Evolutionary conservation across 139 green algal genomes (phyloP).

Genomic region (Zygnema circumcarinatum): DNA sequence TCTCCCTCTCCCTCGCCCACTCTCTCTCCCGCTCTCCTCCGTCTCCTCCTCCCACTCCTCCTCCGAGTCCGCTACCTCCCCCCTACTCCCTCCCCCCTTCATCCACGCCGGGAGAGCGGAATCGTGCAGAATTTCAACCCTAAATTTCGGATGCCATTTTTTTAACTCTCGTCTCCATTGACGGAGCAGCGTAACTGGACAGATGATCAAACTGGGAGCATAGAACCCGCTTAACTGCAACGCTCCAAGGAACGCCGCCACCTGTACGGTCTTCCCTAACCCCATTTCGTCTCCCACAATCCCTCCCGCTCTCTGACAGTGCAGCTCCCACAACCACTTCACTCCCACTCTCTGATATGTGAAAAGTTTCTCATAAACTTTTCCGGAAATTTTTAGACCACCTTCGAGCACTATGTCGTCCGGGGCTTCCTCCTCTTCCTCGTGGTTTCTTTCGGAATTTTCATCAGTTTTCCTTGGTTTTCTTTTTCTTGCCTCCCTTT

Average conservation of each 20-base stretch:
- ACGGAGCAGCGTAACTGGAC: conserved; percentile 90
- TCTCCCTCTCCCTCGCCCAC: not conserved
- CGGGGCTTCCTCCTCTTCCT: conserved; percentile 39
- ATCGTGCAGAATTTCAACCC: conserved; percentile 89
- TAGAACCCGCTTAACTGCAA: conserved; percentile 70
- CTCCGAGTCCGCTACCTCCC: conserved; percentile 37
- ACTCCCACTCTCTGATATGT: conserved; percentile 92
- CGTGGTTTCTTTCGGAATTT: too few species aligned
- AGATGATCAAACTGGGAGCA: conserved; percentile 83
- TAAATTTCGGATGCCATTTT: conserved; percentile 73
- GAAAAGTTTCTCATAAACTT: conserved; percentile 81
- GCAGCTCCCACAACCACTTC: conserved; percentile 98
- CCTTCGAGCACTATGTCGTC: conserved; percentile 59
- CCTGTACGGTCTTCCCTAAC: conserved; percentile 86
- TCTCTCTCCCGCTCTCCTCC: not conserved
- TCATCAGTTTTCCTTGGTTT: not conserved
- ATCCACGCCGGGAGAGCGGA: conserved; percentile 31
- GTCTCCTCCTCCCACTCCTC: conserved; percentile 29
- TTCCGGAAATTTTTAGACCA: conserved; percentile 43
- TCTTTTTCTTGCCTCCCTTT: not conserved
- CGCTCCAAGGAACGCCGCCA: conserved; percentile 52
- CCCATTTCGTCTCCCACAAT: conserved; percentile 96
- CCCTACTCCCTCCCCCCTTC: not conserved
- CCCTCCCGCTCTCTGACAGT: conserved; percentile 84
- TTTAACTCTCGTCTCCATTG: conserved; percentile 94